Base-by-base conservation (phyloP, 2,329 filamentous ascomycete species). In the Thelonectria rubi region DNA sequence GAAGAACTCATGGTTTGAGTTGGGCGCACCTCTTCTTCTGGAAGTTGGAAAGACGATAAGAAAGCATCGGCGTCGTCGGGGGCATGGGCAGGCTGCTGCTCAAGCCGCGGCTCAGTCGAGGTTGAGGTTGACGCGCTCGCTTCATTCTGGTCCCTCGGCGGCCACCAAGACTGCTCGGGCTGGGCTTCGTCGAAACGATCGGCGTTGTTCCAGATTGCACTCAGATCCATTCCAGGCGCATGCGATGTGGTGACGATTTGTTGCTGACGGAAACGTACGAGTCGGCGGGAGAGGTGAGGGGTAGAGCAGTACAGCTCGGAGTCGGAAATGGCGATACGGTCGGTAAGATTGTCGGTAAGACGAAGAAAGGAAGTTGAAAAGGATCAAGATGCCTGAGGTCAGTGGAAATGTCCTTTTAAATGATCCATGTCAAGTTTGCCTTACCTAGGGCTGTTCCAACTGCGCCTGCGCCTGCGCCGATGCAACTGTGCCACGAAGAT, bases 141-240 rank as follows among this genome's bases (percentile, higher is more conserved):
- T 30, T 9, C 26, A 30, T 2, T 30, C 26, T 30, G 26, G 8
- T 30, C 7, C 26, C n/a, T n/a, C n/a, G n/a, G n/a, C n/a, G n/a
- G n/a, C n/a, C n/a, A n/a, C n/a, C 26, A 30, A 30, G 26, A 7
- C 8, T n/a, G 39, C 48, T 5, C 3, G 20, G 42, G 20, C 10
- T 11, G 21, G 15, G 17, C 6, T 7, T 43, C n/a, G 12, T 37
- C 21, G 11, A 53, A 10, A 21, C 21, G 43, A 43, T 12, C 12
- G 3, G 34, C 14, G 3, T 17, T 40, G 18, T 63, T 47, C 55
- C 46, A 60, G 55, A 49, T 11, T 18, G 24, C n/a, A 24, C 12
- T n/a, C 40, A 48, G 26, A 39, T 63, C 60, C 60, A 63, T 63
- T 14, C 15, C 24, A 34, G 32, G 47, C 15, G 11, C 32, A n/a